Evolutionary conservation across 441 rosid genomes (phyloP).

Genomic region (Euphorbia celastroides): DNA sequence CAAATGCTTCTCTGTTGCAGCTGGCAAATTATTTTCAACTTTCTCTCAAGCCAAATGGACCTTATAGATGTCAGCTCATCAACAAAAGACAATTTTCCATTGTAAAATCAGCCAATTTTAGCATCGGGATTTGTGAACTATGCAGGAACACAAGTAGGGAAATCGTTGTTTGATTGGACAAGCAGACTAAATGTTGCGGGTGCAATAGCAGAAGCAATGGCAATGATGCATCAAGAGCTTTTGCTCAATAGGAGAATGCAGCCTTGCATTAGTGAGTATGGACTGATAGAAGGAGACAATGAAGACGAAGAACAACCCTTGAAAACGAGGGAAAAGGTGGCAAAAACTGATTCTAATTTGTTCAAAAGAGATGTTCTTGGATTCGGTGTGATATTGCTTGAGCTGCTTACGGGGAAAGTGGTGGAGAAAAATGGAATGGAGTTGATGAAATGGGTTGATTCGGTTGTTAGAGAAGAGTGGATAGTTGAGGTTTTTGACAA

Average conservation of each 20-base stretch:
- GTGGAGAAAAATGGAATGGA: conserved; percentile 38
- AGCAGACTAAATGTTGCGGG: conserved; percentile 44
- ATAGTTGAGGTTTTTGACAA: conserved; percentile 57
- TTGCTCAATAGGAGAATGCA: conserved; percentile 41
- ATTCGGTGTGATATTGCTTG: conserved; percentile 48
- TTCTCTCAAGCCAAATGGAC: conserved; percentile 14
- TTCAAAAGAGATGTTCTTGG: conserved; percentile 39
- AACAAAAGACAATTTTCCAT: conserved; percentile 26
- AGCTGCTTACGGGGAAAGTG: conserved; percentile 47
- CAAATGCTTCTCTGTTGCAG: conserved; percentile 1
- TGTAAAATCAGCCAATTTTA: conserved; percentile 36
- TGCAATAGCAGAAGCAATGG: conserved; percentile 35
- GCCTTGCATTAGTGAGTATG: conserved; percentile 61
- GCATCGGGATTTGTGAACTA: background rate
- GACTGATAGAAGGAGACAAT: conserved; percentile 31
- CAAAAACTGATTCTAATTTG: background rate
- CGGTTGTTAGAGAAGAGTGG: conserved; percentile 56
- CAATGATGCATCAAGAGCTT: conserved; percentile 49
- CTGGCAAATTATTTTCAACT: conserved; percentile 23
- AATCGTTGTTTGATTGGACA: conserved; percentile 36
- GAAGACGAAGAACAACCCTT: conserved; percentile 10
- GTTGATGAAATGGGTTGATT: conserved; percentile 52
- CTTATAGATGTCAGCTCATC: background rate
- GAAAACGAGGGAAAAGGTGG: background rate
- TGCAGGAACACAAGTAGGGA: conserved; percentile 33